Evolutionary conservation across 1,284 basidiomycete species (phyloP).

Genomic region (Phaffia rhodozyma): DNA sequence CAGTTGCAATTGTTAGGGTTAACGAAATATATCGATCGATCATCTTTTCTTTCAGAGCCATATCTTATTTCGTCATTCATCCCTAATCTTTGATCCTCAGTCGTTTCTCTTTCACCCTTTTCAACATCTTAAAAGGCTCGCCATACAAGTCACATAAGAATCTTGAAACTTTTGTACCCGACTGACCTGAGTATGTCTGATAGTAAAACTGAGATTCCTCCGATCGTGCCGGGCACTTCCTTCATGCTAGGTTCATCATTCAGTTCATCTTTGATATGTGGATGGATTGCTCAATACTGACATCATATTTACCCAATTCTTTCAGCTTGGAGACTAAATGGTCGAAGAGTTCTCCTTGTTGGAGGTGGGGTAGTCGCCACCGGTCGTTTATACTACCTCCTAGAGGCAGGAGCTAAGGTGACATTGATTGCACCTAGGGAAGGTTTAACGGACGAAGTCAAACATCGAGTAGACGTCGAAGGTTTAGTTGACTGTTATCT

Average conservation of each 20-base stretch:
- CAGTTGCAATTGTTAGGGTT: too few relatives aligned
- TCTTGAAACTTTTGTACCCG: too few relatives aligned
- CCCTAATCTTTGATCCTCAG: too few relatives aligned
- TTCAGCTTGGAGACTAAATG: slow-evolving; percentile 42
- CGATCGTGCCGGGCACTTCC: slow-evolving; percentile 18
- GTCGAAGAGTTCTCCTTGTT: slow-evolving; percentile 41
- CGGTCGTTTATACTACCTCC: slow-evolving; percentile 39
- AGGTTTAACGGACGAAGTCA: slow-evolving; percentile 39
- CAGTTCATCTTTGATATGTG: too few relatives aligned
- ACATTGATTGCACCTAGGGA: slow-evolving; percentile 34
- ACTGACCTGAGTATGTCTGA: too few relatives aligned
- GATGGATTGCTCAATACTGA: neutral
- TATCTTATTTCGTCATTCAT: too few relatives aligned
- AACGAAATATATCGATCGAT: too few relatives aligned
- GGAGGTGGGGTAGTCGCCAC: slow-evolving; percentile 46
- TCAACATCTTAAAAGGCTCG: too few relatives aligned
- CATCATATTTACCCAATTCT: slow-evolving; percentile 19
- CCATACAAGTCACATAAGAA: too few relatives aligned
- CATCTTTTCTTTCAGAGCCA: too few relatives aligned
- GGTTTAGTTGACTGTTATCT: slow-evolving; percentile 35
- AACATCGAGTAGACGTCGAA: slow-evolving; percentile 32
- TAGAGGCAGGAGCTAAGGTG: slow-evolving; percentile 36
- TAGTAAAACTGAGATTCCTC: neutral
- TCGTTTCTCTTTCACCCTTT: too few relatives aligned
- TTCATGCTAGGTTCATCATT: slow-evolving; percentile 17